Evolutionary conservation across 306 rosid genomes (phyloP), one percentile per base, ranked within the genome.

Genomic region (Spatholobus suberectus): DNA sequence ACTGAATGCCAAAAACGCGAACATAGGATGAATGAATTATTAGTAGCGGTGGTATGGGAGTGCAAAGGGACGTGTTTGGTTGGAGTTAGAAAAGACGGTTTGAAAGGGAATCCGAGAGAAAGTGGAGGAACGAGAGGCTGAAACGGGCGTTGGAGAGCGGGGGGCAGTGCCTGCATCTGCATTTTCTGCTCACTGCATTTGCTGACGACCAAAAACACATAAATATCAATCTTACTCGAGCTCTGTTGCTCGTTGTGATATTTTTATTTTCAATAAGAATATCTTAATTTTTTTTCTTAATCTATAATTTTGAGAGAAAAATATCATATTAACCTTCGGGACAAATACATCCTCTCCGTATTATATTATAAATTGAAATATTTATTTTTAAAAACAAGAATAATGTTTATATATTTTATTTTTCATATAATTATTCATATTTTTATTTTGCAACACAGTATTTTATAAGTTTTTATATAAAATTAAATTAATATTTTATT

Each of bases 41-140:
- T 2, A 3, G 79, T 87, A 91, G 93, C 90, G 43, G 88, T 79
- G 89, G 80, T 66, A 5, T 57, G 59, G 51, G 79, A 23, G 26
- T 23, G 80, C 8, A 73, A 75, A 18, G 82, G 23, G 85, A 71
- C 46, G 76, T 68, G 90, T 69, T 72, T 86, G 73, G 55, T 61
- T 14, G 59, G 85, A 57, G 86, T 75, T 21, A 41, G 88, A 41
- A 78, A 84, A 38, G 17, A 51, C 44, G 67, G 86, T 81, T 70
- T 66, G 46, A 63, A 84, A 73, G 80, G 76, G 88, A 70, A 76
- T 41, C 21, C 69, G 5, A 62, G 70, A 26, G 58, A 65, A 20
- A 26, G 83, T 75, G 73, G 83, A 79, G 63, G 82, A 32, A 54
- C 44, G 63, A 35, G 76, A 85, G 37, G 52, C 51, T 68, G 59